phyloP scores from a whole-genome alignment of 192 early-diverging fungal genomes.

The Phlyctochytrium arcticum region DNA sequence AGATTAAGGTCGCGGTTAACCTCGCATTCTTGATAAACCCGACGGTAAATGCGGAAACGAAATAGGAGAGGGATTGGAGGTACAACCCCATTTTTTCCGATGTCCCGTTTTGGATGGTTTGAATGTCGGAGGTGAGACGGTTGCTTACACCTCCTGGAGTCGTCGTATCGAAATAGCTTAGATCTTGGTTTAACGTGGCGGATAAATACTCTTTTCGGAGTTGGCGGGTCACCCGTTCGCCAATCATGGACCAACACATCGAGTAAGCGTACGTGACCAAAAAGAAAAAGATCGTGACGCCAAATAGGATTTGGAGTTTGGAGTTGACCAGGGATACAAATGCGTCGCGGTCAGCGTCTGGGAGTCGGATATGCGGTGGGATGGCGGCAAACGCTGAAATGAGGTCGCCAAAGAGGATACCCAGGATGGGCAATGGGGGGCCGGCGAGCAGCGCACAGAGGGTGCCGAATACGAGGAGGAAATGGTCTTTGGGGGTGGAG shows the following conservation, averaged over 20 bases:
- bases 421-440: constrained; percentile 4
- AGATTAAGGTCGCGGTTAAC: constrained; percentile 66
- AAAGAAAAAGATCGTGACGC: background rate
- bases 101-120: constrained; percentile 24
- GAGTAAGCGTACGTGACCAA: background rate
- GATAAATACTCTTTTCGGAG: background rate
- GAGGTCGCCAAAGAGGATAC: constrained; percentile 7
- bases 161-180: background rate
- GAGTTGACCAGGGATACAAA: background rate
- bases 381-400: background rate
- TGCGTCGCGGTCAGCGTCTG: background rate
- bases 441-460: background rate
- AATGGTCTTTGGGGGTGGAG: background rate
- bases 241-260: constrained; percentile 5
- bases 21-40: constrained; percentile 52
- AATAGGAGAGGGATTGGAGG: constrained; percentile 9
- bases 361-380: background rate
- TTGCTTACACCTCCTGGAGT: background rate
- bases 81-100: constrained; percentile 26
- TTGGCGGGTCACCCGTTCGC: background rate
- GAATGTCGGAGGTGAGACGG: constrained; percentile 5
- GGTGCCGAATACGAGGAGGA: background rate
- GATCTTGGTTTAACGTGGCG: background rate
- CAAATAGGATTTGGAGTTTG: background rate
- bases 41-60: constrained; percentile 4